A percentile compares a stretch with the other conserved stretches of the same genome.
Evolutionary conservation across 768 basidiomycete genomes (phyloP).

Genomic region (Auriscalpium microsporum): DNA sequence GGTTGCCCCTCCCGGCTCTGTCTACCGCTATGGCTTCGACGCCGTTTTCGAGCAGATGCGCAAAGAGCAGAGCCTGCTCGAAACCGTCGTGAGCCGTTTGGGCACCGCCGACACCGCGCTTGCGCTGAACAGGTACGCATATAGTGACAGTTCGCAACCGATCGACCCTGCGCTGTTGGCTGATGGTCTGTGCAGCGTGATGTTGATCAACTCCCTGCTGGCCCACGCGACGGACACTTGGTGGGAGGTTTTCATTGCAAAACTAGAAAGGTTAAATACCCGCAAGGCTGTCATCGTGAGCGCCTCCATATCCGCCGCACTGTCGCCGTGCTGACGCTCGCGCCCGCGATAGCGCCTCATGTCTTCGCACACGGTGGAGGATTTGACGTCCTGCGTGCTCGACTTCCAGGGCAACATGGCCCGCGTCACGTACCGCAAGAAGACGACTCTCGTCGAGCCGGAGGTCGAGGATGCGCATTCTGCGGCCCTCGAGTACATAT

Average conservation of each 20-base stretch:
- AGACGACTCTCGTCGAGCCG: slow-evolving; percentile 69
- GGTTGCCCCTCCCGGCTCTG: slow-evolving; percentile 51
- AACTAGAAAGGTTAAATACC: slow-evolving; percentile 69
- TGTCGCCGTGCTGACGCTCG: neutral
- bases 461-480: slow-evolving; percentile 51
- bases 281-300: slow-evolving; percentile 76
- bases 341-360: slow-evolving; percentile 55
- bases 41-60: slow-evolving; percentile 79
- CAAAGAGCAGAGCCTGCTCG: slow-evolving; percentile 59
- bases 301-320: slow-evolving; percentile 10
- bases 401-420: slow-evolving; percentile 85
- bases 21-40: slow-evolving; percentile 78
- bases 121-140: slow-evolving; percentile 65
- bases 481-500: slow-evolving; percentile 54
- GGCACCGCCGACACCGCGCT: slow-evolving; percentile 80
- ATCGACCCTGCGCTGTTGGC: slow-evolving; percentile 7
- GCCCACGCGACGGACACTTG: slow-evolving; percentile 67
- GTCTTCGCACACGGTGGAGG: slow-evolving; percentile 74
- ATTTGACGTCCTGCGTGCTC: slow-evolving; percentile 74
- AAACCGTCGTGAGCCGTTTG: slow-evolving; percentile 74
- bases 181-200: slow-evolving; percentile 47
- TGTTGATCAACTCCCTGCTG: slow-evolving; percentile 81
- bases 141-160: neutral
- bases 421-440: slow-evolving; percentile 71
- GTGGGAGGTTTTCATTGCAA: slow-evolving; percentile 73